A percentile compares a stretch with the other conserved stretches of the same genome.
These are phyloP conservation scores for Aspergillus sp. DNA, from an alignment of 2,329 filamentous ascomycete genomes.

Conservation along the genomic window DNA sequence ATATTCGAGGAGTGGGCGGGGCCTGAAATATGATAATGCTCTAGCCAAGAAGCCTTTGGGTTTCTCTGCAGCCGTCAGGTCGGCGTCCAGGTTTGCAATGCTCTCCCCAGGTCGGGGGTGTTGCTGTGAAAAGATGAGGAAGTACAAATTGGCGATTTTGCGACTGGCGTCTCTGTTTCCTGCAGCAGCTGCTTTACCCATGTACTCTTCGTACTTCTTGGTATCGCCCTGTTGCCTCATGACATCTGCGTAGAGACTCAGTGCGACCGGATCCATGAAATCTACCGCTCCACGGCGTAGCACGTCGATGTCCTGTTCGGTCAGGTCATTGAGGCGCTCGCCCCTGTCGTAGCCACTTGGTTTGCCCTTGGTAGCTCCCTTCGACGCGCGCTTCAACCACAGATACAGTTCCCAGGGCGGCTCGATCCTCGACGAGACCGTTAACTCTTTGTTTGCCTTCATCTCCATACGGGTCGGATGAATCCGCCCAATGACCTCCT, in stretches of 20 bases:
- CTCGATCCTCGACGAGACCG: slow-evolving; percentile 17
- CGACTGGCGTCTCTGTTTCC: slow-evolving; percentile 35
- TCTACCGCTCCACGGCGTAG: slow-evolving; percentile 32
- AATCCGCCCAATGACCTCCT: slow-evolving; percentile 31
- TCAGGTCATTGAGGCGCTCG: background rate
- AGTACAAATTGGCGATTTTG: slow-evolving; percentile 45
- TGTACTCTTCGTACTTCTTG: slow-evolving; percentile 40
- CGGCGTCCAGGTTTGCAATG: background rate
- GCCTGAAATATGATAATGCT: slow-evolving; percentile 23
- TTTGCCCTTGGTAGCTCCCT: background rate
- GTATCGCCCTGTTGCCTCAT: slow-evolving; percentile 30
- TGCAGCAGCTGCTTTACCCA: slow-evolving; percentile 38
- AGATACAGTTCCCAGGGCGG: slow-evolving; percentile 37
- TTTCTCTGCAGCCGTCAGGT: background rate
- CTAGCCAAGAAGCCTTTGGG: background rate
- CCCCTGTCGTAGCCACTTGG: background rate
- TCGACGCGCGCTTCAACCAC: slow-evolving; percentile 24
- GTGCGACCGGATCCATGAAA: slow-evolving; percentile 36
- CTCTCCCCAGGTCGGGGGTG: slow-evolving; percentile 28
- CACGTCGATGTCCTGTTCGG: slow-evolving; percentile 26
- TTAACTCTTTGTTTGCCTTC: background rate
- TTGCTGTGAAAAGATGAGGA: slow-evolving; percentile 33
- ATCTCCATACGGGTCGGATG: slow-evolving; percentile 20
- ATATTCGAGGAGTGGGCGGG: slow-evolving; percentile 29
- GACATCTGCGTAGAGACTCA: slow-evolving; percentile 32